Percentiles rank a stretch among this genome's conserved stretches.
Conservation (phyloP, 129 eudicot species). For the Tanacetum coccineum region DNA sequence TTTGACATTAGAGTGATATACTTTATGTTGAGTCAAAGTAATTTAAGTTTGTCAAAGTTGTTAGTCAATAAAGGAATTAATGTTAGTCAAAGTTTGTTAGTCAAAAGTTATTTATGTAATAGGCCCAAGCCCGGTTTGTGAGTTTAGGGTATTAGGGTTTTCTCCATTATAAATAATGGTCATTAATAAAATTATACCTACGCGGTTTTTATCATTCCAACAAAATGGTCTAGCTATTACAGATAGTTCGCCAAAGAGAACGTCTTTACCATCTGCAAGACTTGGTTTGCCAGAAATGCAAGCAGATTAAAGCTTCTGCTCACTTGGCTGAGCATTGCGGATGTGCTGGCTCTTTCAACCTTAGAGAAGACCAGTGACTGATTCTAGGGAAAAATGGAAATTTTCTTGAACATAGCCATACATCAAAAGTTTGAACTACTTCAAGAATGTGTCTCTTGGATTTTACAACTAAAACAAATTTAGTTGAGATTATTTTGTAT, state of each 20-base stretch:
- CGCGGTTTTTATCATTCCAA: too few relatives aligned
- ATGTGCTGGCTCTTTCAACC: slow-evolving; percentile 80
- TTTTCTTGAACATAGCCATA: slow-evolving; percentile 57
- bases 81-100: too few relatives aligned
- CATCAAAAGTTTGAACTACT: slow-evolving; percentile 78
- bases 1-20: too few relatives aligned
- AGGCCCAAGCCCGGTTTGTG: too few relatives aligned
- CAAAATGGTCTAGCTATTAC: slow-evolving; percentile 83
- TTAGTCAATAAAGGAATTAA: too few relatives aligned
- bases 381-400: slow-evolving; percentile 69
- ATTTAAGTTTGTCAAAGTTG: too few relatives aligned
- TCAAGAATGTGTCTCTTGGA: slow-evolving; percentile 88
- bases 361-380: slow-evolving; percentile 60
- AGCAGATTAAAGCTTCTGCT: slow-evolving; percentile 79
- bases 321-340: slow-evolving; percentile 80
- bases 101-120: too few relatives aligned
- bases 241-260: slow-evolving; percentile 81
- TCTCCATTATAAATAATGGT: too few relatives aligned
- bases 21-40: too few relatives aligned
- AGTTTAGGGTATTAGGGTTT: too few relatives aligned
- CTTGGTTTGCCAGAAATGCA: slow-evolving; percentile 81
- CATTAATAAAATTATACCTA: too few relatives aligned
- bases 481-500: slow-evolving; percentile 10
- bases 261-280: slow-evolving; percentile 92
- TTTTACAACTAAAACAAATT: slow-evolving; percentile 40